These are phyloP conservation scores for Cercospora sesami DNA, from an alignment of 2,329 filamentous ascomycete species.

Conservation along the genomic window DNA sequence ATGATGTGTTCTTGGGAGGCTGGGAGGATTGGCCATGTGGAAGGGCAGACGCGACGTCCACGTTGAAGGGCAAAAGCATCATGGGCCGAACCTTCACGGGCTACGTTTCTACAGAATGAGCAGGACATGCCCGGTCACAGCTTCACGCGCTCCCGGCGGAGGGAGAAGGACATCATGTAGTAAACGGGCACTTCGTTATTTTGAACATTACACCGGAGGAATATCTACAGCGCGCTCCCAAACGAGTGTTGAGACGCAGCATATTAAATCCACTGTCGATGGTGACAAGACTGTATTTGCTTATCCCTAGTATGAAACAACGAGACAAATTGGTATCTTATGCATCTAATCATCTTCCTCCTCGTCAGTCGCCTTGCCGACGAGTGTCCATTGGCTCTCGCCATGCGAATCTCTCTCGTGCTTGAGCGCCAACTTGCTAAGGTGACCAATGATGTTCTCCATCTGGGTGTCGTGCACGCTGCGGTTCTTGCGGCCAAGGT, in stretches of 20 bases:
- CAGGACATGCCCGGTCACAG: not conserved
- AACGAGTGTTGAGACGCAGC: conserved; percentile 17
- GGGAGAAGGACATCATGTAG: not conserved
- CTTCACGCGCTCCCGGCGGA: not conserved
- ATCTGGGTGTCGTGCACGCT: conserved; percentile 62
- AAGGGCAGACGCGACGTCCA: not conserved
- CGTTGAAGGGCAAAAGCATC: not conserved
- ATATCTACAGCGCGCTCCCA: conserved; percentile 27
- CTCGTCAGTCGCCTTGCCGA: conserved; percentile 47
- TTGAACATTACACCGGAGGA: conserved; percentile 3
- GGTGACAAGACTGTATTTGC: conserved; percentile 28
- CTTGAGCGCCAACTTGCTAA: conserved; percentile 64
- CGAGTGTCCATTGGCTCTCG: conserved; percentile 48
- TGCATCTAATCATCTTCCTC: conserved; percentile 50
- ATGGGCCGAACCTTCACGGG: not conserved
- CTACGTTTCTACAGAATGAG: not conserved
- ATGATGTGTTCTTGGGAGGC: not conserved
- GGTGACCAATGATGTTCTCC: conserved; percentile 65
- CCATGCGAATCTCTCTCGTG: conserved; percentile 56
- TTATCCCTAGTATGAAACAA: conserved; percentile 24
- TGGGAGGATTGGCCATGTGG: not conserved
- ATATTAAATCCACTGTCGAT: conserved; percentile 27
- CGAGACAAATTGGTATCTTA: conserved; percentile 31
- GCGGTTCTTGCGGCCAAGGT: conserved; percentile 64
- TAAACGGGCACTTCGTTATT: not conserved